Evolutionary conservation across 1,139 yeast genomes (phyloP).

Genomic region (Debaryomycetaceae sp.): DNA sequence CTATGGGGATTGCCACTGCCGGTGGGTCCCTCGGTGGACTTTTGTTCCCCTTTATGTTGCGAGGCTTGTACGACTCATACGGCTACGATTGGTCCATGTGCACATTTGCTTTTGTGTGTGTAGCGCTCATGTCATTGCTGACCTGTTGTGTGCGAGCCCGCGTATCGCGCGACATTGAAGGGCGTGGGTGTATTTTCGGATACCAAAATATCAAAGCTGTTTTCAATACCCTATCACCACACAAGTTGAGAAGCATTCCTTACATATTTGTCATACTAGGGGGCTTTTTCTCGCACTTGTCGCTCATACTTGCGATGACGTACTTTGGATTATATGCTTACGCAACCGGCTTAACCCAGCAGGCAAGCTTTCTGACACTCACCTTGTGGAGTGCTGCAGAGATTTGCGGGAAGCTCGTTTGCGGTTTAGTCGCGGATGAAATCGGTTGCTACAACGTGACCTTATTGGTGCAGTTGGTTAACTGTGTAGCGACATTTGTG

Average conservation of each 20-base stretch:
- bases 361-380: conserved; percentile 14
- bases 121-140: conserved; percentile 27
- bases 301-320: conserved; percentile 34
- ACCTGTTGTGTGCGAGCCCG: conserved; percentile 26
- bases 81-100: conserved; percentile 60
- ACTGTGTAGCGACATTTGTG: conserved; percentile 13
- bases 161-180: not conserved
- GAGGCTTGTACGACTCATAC: conserved; percentile 28
- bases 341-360: conserved; percentile 13
- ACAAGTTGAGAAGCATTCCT: conserved; percentile 3
- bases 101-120: conserved; percentile 38
- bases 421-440: conserved; percentile 20
- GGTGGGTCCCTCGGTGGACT: conserved; percentile 61
- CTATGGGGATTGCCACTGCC: conserved; percentile 45
- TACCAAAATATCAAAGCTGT: not conserved
- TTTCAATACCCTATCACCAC: not conserved
- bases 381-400: conserved; percentile 20
- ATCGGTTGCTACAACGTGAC: conserved; percentile 23
- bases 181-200: conserved; percentile 9
- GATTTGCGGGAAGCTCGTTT: conserved; percentile 19
- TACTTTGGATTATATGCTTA: conserved; percentile 21
- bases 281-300: conserved; percentile 26
- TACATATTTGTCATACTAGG: conserved; percentile 5
- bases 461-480: conserved; percentile 10
- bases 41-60: conserved; percentile 44